A percentile compares a stretch with the other conserved stretches of the same genome.
phyloP scores from a whole-genome alignment of 2,329 filamentous ascomycete genomes.

The Aspergillus uvarum region DNA sequence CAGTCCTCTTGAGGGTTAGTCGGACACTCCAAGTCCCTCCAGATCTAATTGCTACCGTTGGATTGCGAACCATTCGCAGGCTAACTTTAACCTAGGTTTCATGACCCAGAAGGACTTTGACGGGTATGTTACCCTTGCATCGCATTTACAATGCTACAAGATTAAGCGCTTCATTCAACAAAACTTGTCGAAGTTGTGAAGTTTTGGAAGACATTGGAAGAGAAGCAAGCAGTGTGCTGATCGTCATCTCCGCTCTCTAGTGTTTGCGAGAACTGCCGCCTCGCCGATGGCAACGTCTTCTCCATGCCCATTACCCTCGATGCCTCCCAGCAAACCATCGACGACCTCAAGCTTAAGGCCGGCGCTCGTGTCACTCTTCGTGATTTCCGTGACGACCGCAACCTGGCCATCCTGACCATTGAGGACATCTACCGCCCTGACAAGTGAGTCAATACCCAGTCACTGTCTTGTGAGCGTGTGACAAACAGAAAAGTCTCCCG shows the following conservation, averaged over 20 bases:
- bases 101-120: conserved; percentile 98
- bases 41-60: neutral
- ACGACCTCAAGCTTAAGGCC: conserved; percentile 71
- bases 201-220: conserved; percentile 7
- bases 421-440: conserved; percentile 94
- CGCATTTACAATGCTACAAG: neutral
- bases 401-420: conserved; percentile 91
- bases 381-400: conserved; percentile 94
- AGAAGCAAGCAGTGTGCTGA: conserved; percentile 13
- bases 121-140: conserved; percentile 58
- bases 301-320: conserved; percentile 97
- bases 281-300: conserved; percentile 86
- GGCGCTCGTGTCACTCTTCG: conserved; percentile 83
- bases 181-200: conserved; percentile 1
- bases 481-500: neutral
- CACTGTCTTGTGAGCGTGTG: neutral
- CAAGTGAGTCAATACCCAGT: conserved; percentile 63
- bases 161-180: neutral
- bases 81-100: conserved; percentile 64
- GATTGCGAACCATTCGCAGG: neutral
- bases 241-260: conserved; percentile 47
- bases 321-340: conserved; percentile 70
- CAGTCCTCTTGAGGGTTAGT: conserved; percentile 90
- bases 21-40: conserved; percentile 2
- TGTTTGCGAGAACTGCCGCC: conserved; percentile 83